Base-by-base conservation (phyloP, 768 basidiomycete species). In the Amanita thiersii region DNA sequence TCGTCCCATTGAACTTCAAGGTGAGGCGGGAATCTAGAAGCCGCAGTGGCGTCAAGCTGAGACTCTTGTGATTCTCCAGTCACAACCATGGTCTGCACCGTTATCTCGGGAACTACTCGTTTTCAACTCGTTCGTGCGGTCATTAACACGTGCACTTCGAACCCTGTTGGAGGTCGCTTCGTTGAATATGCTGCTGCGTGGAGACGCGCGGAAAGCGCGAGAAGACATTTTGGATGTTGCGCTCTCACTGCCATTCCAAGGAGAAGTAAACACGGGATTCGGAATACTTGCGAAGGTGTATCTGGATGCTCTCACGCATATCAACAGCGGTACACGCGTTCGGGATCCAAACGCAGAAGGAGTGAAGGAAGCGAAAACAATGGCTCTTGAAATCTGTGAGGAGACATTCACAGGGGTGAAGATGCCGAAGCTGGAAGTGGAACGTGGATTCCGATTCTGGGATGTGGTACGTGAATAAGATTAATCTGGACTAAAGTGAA, bases 391-490 rank as follows among this genome's bases (percentile, higher is more conserved):
- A 48, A 81, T 94, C 51, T 86, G 93, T 57, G 92, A 97, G 54
- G 86, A 92, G 56, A 91, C 87, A 43, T 97, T 98, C 72, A 76
- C 83, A 14, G 91, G 88, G 15, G 88, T 99, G 51, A 94, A 92
- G 69, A 61, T 55, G 44, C 89, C 93, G 3, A 79, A 82, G 63
- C 66, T 67, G 47, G 94, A 98, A 70, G 86, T 99, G 45, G 91
- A 96, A 62, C 68, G 94, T 37, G 94, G 94, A 4, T 97, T 99
- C 72, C 72, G 94, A 55, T 99, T 98, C 72, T 99, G 94, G 94
- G 91, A 97, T 59, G 75, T 93, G 62, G 93, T 96, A 57, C 66
- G 91, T 77, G 26, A 32, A 43, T 44, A 39, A 50, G 40, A 32
- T 47, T 41, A 26, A 46, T 26, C 41, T 44, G 44, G 28, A 39